Evolutionary conservation across 768 basidiomycete species (phyloP).

Genomic region (Suillus placidus): DNA sequence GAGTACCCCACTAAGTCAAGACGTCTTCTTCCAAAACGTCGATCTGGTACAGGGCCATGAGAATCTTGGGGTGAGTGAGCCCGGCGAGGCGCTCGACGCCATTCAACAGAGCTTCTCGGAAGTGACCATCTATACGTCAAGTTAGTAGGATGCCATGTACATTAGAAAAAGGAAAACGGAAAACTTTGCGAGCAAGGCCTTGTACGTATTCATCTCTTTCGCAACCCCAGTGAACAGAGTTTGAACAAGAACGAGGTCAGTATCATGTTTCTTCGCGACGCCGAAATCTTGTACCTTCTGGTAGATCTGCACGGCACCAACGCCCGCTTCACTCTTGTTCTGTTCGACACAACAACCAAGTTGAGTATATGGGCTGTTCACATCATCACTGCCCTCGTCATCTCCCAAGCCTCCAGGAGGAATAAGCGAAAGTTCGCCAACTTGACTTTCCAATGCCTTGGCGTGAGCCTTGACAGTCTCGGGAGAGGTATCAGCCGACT

Average conservation of each 20-base stretch:
- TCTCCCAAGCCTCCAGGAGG: constrained; percentile 49
- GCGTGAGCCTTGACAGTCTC: constrained; percentile 86
- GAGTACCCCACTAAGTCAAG: constrained; percentile 90
- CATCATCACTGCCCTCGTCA: constrained; percentile 88
- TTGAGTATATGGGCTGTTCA: constrained; percentile 79
- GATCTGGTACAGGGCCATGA: constrained; percentile 91
- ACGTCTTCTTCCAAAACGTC: constrained; percentile 93
- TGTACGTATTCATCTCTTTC: constrained; percentile 63
- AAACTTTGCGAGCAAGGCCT: constrained; percentile 74
- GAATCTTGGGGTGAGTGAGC: constrained; percentile 76
- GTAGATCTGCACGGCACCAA: constrained; percentile 66
- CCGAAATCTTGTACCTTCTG: constrained; percentile 90
- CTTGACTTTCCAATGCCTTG: constrained; percentile 57
- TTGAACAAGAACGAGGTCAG: constrained; percentile 80
- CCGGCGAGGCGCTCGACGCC: constrained; percentile 91
- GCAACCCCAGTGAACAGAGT: constrained; percentile 80
- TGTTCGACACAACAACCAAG: constrained; percentile 88
- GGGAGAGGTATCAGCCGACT: constrained; percentile 71
- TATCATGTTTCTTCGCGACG: constrained; percentile 93
- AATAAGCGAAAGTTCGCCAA: constrained; percentile 51
- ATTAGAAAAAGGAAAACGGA: constrained; percentile 30
- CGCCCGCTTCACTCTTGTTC: constrained; percentile 42
- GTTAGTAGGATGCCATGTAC: constrained; percentile 8
- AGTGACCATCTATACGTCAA: constrained; percentile 66
- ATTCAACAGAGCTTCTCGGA: constrained; percentile 92